Evolutionary conservation across 345 rosid species (phyloP).

Genomic region (Eucalyptus regnans): DNA sequence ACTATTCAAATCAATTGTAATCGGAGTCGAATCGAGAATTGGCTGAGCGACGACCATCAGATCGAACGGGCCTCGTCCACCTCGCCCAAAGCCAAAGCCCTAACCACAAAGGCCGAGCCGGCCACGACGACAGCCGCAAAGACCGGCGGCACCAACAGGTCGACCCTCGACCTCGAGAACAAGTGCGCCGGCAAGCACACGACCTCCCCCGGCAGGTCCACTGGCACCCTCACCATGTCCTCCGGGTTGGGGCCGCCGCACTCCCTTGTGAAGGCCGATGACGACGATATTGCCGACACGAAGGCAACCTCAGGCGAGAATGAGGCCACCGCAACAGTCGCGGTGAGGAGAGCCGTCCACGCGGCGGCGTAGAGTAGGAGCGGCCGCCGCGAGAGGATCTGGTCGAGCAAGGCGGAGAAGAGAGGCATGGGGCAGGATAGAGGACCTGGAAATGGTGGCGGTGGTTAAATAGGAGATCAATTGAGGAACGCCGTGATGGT

Average conservation of each 20-base stretch:
- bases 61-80: conserved; percentile 23
- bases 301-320: conserved; percentile 74
- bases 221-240: conserved; percentile 41
- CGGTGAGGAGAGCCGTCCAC: conserved; percentile 63
- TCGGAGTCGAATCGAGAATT: neutral
- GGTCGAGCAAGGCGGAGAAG: conserved; percentile 15
- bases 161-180: conserved; percentile 46
- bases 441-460: neutral
- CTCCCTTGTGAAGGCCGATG: conserved; percentile 33
- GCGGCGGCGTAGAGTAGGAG: conserved; percentile 51
- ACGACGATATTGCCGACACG: conserved; percentile 45
- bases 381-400: conserved; percentile 40
- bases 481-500: neutral
- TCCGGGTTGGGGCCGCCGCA: conserved; percentile 16
- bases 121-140: conserved; percentile 82
- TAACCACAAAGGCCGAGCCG: conserved; percentile 60
- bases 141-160: conserved; percentile 65
- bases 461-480: neutral
- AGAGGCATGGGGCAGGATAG: neutral
- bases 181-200: conserved; percentile 53
- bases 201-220: conserved; percentile 52
- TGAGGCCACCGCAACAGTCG: conserved; percentile 59
- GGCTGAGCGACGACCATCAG: neutral
- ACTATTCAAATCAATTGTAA: neutral
- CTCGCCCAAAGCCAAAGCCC: conserved; percentile 59